phyloP scores from a whole-genome alignment of 495 filamentous ascomycete genomes.

The Neurospora sublineolata region DNA sequence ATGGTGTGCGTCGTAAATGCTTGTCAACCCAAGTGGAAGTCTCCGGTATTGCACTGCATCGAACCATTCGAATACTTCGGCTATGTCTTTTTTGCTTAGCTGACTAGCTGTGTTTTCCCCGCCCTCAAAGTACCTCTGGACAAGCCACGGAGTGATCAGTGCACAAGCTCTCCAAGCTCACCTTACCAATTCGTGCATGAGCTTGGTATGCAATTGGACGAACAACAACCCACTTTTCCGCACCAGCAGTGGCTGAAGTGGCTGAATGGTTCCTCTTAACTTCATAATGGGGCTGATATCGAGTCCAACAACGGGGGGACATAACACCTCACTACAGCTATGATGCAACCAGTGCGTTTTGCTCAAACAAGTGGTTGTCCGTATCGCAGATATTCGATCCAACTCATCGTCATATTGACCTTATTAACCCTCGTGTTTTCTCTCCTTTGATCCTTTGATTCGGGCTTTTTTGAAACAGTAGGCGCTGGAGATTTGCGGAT shows the following conservation, averaged over 20 bases:
- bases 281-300: background rate
- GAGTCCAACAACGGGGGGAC: background rate
- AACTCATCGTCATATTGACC: background rate
- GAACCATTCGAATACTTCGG: slow-evolving; percentile 18
- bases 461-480: background rate
- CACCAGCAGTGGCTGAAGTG: background rate
- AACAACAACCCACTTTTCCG: background rate
- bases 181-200: background rate
- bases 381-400: background rate
- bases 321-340: background rate
- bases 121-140: slow-evolving; percentile 1
- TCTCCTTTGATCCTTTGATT: background rate
- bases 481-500: background rate
- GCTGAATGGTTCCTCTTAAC: background rate
- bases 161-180: background rate
- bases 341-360: background rate
- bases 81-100: slow-evolving; percentile 15
- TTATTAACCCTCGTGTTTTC: background rate
- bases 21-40: slow-evolving; percentile 1
- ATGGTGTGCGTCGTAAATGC: slow-evolving; percentile 5
- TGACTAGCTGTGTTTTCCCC: slow-evolving; percentile 6
- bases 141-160: background rate
- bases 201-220: background rate
- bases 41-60: slow-evolving; percentile 19
- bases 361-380: background rate